Evolutionary conservation across 345 rosid species (phyloP), one percentile per base, ranked within the genome.

Genomic region (Hypericum androsaemum): DNA sequence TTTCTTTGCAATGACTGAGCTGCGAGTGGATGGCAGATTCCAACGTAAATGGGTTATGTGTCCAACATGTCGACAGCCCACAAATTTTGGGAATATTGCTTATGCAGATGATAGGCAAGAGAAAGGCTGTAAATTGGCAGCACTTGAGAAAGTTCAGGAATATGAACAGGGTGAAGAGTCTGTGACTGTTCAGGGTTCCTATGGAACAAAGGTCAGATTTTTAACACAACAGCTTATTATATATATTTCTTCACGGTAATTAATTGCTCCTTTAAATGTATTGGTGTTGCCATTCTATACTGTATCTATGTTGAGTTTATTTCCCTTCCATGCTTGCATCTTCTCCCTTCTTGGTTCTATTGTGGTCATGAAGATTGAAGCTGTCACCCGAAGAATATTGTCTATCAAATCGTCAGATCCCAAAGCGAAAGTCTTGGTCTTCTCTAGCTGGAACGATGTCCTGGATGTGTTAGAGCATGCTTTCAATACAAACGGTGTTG

Each of bases 361-460:
- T 44, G 38, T 15, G 36, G 56, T 22, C 41, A 28, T 57, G 64
- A 76, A 90, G 96, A 77, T 90, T 45, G 96, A 88, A 78, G 98
- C 96, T 53, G 68, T 90, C 61, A 79, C 83, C 2, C 78, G 94
- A 75, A 84, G 98, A 70, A 74, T 87, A 45, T 74, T 87, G 78
- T 80, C 85, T 83, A 87, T 90, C 75, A 87, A 84, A 60, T 75
- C 71, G 52, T 70, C 80, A 6, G 82, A 87, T 66, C 84, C 82
- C 8, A 53, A 72, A 39, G 87, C 95, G 6, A 90, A 90, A 76
- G 92, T 90, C 65, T 86, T 90, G 48, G 95, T 84, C 61, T 90
- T 84, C 77, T 87, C 96, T 39, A 87, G 98, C 72, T 90, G 98
- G 96, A 87, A 90, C 12, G 98, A 87, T 74, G 98, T 90, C 61